A percentile compares a stretch with the other conserved stretches of the same genome.
These are phyloP conservation scores for Pelargonium fulgidum DNA, from an alignment of 441 rosid genomes.

Conservation along the genomic window DNA sequence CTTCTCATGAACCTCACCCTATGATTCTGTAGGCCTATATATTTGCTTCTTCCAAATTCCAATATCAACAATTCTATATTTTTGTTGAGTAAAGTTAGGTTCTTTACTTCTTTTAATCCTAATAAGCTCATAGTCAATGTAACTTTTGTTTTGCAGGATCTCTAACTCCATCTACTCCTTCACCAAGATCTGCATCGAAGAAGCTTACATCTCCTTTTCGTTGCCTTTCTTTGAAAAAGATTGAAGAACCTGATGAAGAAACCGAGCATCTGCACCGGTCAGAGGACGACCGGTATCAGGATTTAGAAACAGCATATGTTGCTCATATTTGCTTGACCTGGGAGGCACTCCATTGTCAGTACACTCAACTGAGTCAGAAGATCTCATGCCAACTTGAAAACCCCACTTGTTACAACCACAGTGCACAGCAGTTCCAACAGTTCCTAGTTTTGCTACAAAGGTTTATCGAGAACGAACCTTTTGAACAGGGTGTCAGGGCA, in stretches of 20 bases:
- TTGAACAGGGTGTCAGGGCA: conserved; percentile 65
- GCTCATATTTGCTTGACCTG: conserved; percentile 89
- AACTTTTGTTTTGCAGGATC: conserved; percentile 36
- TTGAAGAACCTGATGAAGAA: conserved; percentile 68
- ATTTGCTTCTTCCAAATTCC: background rate
- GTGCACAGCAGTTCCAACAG: conserved; percentile 89
- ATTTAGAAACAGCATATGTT: conserved; percentile 81
- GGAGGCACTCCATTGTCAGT: conserved; percentile 97
- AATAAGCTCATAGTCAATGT: background rate
- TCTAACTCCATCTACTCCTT: conserved; percentile 57
- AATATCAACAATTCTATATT: background rate
- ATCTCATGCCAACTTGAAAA: conserved; percentile 62
- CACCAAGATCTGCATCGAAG: conserved; percentile 76
- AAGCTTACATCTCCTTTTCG: conserved; percentile 74
- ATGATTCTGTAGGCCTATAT: background rate
- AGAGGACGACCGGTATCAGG: conserved; percentile 45
- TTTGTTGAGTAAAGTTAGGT: background rate
- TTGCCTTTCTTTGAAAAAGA: conserved; percentile 73
- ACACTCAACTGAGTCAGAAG: conserved; percentile 67
- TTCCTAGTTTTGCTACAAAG: conserved; percentile 84
- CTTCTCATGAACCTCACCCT: background rate
- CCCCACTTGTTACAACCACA: conserved; percentile 56
- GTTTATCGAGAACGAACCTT: conserved; percentile 91
- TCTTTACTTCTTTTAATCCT: background rate
- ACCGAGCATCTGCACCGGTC: conserved; percentile 48